Evolutionary conservation across 2,329 filamentous ascomycete genomes (phyloP).

Genomic region (Sporothrix schenckii): DNA sequence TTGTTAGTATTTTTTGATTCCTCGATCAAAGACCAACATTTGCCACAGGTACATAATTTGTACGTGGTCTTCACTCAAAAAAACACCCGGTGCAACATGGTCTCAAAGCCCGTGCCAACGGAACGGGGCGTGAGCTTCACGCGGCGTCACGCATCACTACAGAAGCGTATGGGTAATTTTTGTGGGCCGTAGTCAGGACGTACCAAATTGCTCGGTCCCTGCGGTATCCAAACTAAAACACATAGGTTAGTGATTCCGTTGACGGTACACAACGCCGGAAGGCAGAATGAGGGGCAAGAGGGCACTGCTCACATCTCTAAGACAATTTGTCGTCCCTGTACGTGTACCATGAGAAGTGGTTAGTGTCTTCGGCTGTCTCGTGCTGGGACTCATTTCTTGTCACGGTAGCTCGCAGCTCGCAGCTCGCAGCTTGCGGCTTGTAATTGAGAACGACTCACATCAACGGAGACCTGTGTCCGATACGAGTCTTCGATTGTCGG

Average conservation of each 20-base stretch:
- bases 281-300: not conserved
- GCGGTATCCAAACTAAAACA: conserved; percentile 74
- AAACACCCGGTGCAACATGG: not conserved
- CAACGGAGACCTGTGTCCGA: conserved; percentile 74
- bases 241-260: not conserved
- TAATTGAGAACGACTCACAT: conserved; percentile 63
- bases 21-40: not conserved
- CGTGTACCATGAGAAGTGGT: conserved; percentile 44
- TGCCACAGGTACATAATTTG: not conserved
- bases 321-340: conserved; percentile 80
- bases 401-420: not conserved
- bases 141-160: conserved; percentile 4
- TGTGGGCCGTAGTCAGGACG: conserved; percentile 43
- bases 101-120: conserved; percentile 17
- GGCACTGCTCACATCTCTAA: conserved; percentile 72
- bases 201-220: conserved; percentile 91
- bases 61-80: not conserved
- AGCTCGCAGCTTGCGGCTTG: too few relatives aligned
- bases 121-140: not conserved
- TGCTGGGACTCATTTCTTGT: not conserved
- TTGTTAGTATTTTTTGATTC: not conserved
- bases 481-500: conserved; percentile 80
- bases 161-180: not conserved
- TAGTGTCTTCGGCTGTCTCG: not conserved
- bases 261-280: not conserved